Conservation (phyloP, 1,284 basidiomycete genomes). For the Agroathelia rolfsii region DNA sequence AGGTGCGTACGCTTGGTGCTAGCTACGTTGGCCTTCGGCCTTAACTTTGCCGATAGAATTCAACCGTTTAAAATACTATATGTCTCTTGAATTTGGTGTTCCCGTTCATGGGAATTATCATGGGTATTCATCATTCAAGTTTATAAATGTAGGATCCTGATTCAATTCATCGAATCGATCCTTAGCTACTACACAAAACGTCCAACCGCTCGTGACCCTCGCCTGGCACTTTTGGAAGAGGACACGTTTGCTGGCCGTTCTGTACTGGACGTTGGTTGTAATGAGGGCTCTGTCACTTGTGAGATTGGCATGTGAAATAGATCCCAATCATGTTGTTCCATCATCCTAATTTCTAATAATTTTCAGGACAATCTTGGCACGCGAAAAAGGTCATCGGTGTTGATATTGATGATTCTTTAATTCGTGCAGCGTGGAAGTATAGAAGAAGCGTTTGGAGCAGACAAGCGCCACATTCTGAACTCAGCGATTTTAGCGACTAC, state of each 20-base stretch:
- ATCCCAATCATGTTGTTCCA: not conserved
- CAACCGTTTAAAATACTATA: too few species aligned
- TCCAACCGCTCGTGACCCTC: constrained; percentile 43
- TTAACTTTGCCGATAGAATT: too few species aligned
- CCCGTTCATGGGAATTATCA: constrained; percentile 59
- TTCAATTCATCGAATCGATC: not conserved
- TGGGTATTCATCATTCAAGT: too few species aligned
- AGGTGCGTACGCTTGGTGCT: too few species aligned
- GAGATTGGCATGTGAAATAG: constrained; percentile 53
- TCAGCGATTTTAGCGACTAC: not conserved
- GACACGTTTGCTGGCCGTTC: constrained; percentile 41
- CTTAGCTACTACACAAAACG: constrained; percentile 67
- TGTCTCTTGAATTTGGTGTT: too few species aligned
- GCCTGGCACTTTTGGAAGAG: constrained; percentile 48
- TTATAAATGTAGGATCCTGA: not conserved
- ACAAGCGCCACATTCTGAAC: constrained; percentile 23
- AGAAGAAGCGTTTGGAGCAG: constrained; percentile 60
- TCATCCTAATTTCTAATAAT: constrained; percentile 6
- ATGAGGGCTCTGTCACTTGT: constrained; percentile 73
- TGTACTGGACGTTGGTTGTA: constrained; percentile 77
- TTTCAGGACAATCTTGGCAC: constrained; percentile 48
- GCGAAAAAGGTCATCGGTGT: constrained; percentile 65
- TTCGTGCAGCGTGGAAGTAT: constrained; percentile 62
- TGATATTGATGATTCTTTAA: constrained; percentile 67
- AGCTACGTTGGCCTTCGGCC: too few species aligned